A percentile compares a stretch with the other conserved stretches of the same genome.
Conservation (phyloP, 176 grass and related monocot species). For the Rhipidocladum racemiflorum region DNA sequence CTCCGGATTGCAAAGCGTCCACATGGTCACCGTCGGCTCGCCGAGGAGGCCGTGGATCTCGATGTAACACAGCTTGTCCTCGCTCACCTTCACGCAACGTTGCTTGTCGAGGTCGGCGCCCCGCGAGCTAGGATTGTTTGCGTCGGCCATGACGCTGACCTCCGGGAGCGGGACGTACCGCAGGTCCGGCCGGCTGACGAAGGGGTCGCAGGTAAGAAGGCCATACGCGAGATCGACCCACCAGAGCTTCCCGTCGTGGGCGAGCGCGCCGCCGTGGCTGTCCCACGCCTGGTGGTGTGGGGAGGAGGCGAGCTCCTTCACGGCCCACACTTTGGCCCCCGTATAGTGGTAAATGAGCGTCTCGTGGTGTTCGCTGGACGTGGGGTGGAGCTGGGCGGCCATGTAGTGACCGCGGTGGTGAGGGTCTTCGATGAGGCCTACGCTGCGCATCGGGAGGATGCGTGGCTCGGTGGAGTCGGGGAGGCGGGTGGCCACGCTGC, state of each 20-base stretch:
- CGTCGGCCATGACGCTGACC: background rate
- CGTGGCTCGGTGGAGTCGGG: background rate
- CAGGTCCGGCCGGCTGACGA: background rate
- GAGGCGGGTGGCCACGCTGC: background rate
- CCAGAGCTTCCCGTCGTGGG: constrained; percentile 4
- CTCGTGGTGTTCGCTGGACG: too few species aligned
- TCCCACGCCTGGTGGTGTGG: background rate
- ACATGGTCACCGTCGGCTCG: background rate
- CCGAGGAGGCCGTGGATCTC: background rate
- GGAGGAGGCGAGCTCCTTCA: background rate
- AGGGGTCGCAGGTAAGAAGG: background rate
- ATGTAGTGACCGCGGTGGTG: background rate
- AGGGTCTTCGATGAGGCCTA: background rate
- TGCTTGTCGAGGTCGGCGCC: background rate
- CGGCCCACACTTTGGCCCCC: too few species aligned
- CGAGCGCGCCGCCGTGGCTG: background rate
- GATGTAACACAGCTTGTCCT: background rate
- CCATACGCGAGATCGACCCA: constrained; percentile 17
- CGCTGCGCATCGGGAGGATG: background rate
- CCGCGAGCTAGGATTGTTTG: background rate
- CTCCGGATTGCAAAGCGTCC: background rate
- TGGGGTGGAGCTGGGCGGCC: background rate
- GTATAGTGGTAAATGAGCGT: too few species aligned
- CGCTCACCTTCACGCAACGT: background rate
- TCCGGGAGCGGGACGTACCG: background rate